phyloP scores from a whole-genome alignment of 805 yeast species.

The Ogataea degrootiae region DNA sequence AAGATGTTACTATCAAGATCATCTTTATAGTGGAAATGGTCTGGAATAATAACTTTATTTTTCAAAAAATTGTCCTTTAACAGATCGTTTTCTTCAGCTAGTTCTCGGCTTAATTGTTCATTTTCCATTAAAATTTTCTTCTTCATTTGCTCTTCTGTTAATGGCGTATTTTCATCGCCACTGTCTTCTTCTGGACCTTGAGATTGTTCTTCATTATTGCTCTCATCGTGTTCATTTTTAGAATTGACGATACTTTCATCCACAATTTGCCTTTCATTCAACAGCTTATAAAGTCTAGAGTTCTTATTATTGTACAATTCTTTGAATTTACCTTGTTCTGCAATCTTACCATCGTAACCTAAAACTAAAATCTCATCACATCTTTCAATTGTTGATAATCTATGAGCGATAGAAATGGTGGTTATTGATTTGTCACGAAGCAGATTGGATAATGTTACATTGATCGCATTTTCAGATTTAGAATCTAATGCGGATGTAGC shows the following conservation, averaged over 20 bases:
- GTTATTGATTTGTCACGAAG: constrained; percentile 59
- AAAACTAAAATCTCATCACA: constrained; percentile 79
- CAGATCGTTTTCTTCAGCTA: constrained; percentile 13
- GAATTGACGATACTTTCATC: constrained; percentile 9
- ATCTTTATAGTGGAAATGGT: constrained; percentile 19
- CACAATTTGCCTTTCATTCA: constrained; percentile 24
- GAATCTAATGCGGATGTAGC: constrained; percentile 94
- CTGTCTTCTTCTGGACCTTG: neutral
- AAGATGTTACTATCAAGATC: constrained; percentile 3
- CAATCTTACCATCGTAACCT: constrained; percentile 72
- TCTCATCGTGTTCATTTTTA: constrained; percentile 7
- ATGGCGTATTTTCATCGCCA: constrained; percentile 1
- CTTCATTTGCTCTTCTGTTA: constrained; percentile 1
- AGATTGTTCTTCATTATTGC: constrained; percentile 1
- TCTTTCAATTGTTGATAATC: constrained; percentile 81
- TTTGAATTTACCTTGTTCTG: constrained; percentile 67
- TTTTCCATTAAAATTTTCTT: constrained; percentile 5
- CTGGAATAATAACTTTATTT: constrained; percentile 17
- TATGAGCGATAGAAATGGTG: constrained; percentile 84
- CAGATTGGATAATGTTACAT: constrained; percentile 60
- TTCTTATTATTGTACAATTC: constrained; percentile 43
- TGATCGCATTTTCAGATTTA: constrained; percentile 80
- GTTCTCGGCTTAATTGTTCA: constrained; percentile 7
- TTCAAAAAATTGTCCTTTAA: constrained; percentile 17
- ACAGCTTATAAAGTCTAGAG: constrained; percentile 28